Evolutionary conservation across 2,329 filamentous ascomycete species (phyloP), one percentile per base, ranked within the genome.

Genomic region (Colletotrichum lupini): DNA sequence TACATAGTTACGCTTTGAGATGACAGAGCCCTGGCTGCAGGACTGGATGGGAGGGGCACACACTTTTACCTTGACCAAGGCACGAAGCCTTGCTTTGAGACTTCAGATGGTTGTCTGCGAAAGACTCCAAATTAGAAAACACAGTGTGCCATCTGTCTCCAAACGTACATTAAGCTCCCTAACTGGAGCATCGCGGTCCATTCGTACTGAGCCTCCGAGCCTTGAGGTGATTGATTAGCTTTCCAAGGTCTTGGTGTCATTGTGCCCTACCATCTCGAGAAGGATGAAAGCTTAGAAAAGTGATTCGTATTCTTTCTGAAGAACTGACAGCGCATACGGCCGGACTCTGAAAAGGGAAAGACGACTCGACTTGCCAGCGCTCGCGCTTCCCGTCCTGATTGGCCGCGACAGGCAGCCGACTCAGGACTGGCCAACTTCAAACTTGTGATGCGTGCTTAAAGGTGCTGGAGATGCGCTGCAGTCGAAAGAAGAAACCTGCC

Each of bases 401-500:
- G 56, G 68, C 22, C 16, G 32, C 42, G 26, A 42, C 37, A 28
- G 24, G 30, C 61, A 42, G 49, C 35, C 35, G 42, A 14, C 30
- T 32, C 30, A 32, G 30, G 30, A 32, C 24, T 37, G 61, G 42
- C 42, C 42, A 19, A 22, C 32, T 12, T 35, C 32, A 35, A 35
- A 35, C 19, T n/a, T 46, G 62, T 59, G 49, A 57, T 67, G 55
- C 46, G n/a, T 61, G 30, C 57, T 55, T 7, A 12, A 42, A 22
- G 9, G 11, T 22, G 56, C 56, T 37, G 49, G 61, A 26, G 53
- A 37, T 65, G 62, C 62, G 68, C 61, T 46, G 55, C 55, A 30
- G 42, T 30, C 68, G 16, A 46, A 58, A 64, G 53, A 64, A 72
- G 59, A 72, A 72, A 72, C 6, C 14, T 49, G 32, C 32, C 32